Evolutionary conservation across 1,284 basidiomycete genomes (phyloP).

Genomic region (Pseudozyma sp.): DNA sequence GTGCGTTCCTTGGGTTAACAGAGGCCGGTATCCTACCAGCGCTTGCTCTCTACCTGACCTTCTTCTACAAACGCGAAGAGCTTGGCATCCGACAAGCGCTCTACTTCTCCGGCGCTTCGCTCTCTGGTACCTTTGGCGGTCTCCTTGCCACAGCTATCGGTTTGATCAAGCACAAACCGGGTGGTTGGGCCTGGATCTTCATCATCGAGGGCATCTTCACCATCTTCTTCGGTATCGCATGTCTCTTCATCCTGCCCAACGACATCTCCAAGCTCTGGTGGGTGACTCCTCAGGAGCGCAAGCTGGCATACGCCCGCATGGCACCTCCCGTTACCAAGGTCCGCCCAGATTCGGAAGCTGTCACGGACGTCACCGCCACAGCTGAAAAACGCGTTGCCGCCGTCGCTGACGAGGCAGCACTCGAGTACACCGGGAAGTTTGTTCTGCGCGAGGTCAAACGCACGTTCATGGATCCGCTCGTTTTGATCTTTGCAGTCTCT

Average conservation of each 20-base stretch:
- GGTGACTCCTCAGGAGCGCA: conserved; percentile 46
- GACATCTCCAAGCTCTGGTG: conserved; percentile 52
- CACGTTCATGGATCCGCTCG: conserved; percentile 51
- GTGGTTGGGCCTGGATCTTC: conserved; percentile 62
- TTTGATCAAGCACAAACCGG: conserved; percentile 46
- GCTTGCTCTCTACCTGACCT: conserved; percentile 59
- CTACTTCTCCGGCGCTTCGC: conserved; percentile 61
- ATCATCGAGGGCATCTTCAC: conserved; percentile 63
- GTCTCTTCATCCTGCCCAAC: conserved; percentile 57
- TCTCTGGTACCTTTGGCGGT: conserved; percentile 61
- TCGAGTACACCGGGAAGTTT: conserved; percentile 36
- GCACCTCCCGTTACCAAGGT: conserved; percentile 14
- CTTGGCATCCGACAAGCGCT: conserved; percentile 61
- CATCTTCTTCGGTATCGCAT: conserved; percentile 50
- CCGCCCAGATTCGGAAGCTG: conserved; percentile 8
- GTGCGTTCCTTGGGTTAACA: conserved; percentile 56
- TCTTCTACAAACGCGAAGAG: conserved; percentile 63
- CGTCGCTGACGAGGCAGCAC: conserved; percentile 15
- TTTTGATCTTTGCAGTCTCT: conserved; percentile 42
- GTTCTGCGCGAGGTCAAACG: conserved; percentile 51
- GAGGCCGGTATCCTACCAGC: conserved; percentile 62
- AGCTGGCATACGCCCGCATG: conserved; percentile 53
- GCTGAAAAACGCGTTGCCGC: conserved; percentile 29
- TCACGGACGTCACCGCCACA: conserved; percentile 12
- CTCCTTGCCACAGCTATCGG: conserved; percentile 61